Conservation (phyloP, 768 basidiomycete genomes). For the Lentinus brumalis region DNA sequence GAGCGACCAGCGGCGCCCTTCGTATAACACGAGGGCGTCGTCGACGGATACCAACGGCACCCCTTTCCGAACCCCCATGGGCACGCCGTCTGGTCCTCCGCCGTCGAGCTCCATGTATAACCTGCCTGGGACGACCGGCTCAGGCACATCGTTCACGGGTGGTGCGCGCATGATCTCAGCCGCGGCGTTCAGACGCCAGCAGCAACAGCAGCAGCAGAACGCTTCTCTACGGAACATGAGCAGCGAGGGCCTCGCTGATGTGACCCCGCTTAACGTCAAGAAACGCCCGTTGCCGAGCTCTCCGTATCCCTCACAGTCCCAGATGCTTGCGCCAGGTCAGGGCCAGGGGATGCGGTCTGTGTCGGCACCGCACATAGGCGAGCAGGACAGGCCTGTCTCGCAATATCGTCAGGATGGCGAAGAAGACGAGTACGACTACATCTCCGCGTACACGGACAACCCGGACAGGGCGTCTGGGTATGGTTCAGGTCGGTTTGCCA, state of each 20-base stretch:
- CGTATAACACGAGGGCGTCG: conserved; percentile 19
- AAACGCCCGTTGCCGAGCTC: conserved; percentile 51
- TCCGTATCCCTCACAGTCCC: conserved; percentile 35
- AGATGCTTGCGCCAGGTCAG: not conserved
- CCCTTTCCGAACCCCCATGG: conserved; percentile 49
- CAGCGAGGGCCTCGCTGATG: conserved; percentile 39
- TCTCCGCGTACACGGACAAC: conserved; percentile 49
- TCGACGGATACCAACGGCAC: conserved; percentile 22
- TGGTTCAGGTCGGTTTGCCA: conserved; percentile 47
- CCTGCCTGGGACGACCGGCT: conserved; percentile 16
- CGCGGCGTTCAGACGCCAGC: conserved; percentile 55
- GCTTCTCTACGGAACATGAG: conserved; percentile 19
- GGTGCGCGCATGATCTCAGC: conserved; percentile 65
- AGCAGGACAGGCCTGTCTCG: conserved; percentile 5
- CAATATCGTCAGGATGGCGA: conserved; percentile 40
- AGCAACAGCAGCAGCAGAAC: conserved; percentile 44
- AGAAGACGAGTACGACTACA: conserved; percentile 54
- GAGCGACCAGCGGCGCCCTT: conserved; percentile 30
- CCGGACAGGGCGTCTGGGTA: conserved; percentile 35
- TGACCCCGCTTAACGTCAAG: conserved; percentile 48
- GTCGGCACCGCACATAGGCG: not conserved
- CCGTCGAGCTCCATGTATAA: conserved; percentile 24
- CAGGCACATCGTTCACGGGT: conserved; percentile 30
- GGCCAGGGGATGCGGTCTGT: conserved; percentile 2
- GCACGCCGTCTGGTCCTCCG: conserved; percentile 41